phyloP scores from a whole-genome alignment of 2,329 filamentous ascomycete genomes.

The Emmonsiellopsis sp. region DNA sequence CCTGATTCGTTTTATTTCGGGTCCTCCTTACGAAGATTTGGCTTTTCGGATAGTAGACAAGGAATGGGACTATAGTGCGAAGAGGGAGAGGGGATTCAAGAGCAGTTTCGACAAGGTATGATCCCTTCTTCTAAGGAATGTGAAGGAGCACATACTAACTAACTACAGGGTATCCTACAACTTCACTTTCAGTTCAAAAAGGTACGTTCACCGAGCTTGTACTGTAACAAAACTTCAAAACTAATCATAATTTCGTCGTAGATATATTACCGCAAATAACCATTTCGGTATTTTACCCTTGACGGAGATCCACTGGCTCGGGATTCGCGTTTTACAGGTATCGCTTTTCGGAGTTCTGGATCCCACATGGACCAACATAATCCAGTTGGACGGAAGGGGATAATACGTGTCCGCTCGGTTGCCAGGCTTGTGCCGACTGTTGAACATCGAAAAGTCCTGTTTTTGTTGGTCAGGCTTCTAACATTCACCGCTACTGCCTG shows the following conservation, averaged over 20 bases:
- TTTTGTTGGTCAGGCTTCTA: not conserved
- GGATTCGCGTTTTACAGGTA: not conserved
- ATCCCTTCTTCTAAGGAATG: not conserved
- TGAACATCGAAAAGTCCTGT: not conserved
- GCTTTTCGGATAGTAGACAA: conserved; percentile 96
- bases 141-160: conserved; percentile 6
- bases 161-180: conserved; percentile 73
- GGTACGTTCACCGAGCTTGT: conserved; percentile 43
- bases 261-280: conserved; percentile 43
- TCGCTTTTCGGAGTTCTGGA: not conserved
- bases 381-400: not conserved
- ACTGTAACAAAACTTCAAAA: conserved; percentile 25
- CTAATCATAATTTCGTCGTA: conserved; percentile 35
- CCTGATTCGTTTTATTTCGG: conserved; percentile 88
- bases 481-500: not conserved
- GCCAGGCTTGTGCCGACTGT: not conserved
- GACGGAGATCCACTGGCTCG: not conserved
- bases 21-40: conserved; percentile 92
- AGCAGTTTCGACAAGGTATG: conserved; percentile 94
- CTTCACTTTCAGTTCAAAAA: conserved; percentile 99
- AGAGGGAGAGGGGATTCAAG: conserved; percentile 86
- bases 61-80: conserved; percentile 98
- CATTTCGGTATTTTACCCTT: conserved; percentile 7
- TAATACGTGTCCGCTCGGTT: not conserved
- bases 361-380: not conserved